Base-by-base conservation (phyloP, 257 asterid genomes). In the Scutellaria galericulata region DNA sequence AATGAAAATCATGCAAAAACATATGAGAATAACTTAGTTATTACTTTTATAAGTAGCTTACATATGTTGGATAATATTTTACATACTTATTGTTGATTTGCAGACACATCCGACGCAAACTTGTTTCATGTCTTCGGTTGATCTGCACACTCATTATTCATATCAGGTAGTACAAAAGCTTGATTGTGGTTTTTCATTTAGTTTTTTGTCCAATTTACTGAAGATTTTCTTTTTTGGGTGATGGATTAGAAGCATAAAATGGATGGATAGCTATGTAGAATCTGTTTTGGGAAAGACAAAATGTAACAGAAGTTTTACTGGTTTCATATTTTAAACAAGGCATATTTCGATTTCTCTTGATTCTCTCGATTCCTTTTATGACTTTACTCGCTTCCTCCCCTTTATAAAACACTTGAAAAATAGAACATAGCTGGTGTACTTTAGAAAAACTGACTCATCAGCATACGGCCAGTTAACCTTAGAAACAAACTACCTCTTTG, bases 101-200 rank as follows among this genome's bases (percentile, higher is more conserved):
- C 95, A 95, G 98, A 95, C 99, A 39, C 99, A 95, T 89, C 99
- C 99, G 46, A 82, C 96, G n/a, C 99, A 95, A 69, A 92, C 97
- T 7, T 95, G 99, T 78, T 95, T 95, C 63, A 92, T 92, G 99
- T 95, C 99, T 52, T 95, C 99, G 0, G 95, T 95, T 64, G 98
- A 95, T 85, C 91, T 95, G 77, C 99, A 95, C 86, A 95, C 99
- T 54, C 99, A 95, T 83, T 95, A 95, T 73, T 95, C 99, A 13
- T 95, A 92, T 80, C 99, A 95, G 99, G 99, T 91, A 91, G 62
- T 45, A 39, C 59, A 51, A 54, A 52, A 13, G 24, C 31, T 20
- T 15, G 2, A 6, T 27, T 73, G 4, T 76, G 62, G 60, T 59
- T 55, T 53, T 64, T 51, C 37, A 51, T 53, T 46, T 62, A 45